A percentile compares a stretch with the other conserved stretches of the same genome.
Conservation (phyloP, 805 yeast species). For the Pichia manshurica region DNA sequence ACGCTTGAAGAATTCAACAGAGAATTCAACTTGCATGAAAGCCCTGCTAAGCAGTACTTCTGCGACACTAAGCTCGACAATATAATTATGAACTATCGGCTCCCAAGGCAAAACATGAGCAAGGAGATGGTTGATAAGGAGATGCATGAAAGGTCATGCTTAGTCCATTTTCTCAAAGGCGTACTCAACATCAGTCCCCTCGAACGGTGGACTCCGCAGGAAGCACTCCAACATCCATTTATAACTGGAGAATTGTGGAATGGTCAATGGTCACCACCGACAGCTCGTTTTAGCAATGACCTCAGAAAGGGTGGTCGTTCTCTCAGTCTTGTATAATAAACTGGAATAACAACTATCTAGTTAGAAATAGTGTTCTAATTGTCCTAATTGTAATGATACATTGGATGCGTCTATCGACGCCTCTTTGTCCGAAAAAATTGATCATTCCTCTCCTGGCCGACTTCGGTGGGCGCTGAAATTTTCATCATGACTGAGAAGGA, state of each 20-base stretch:
- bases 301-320: background rate
- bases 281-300: conserved; percentile 4
- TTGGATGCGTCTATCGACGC: too few relatives aligned
- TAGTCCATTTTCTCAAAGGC: conserved; percentile 74
- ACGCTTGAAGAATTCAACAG: conserved; percentile 42
- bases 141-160: conserved; percentile 59
- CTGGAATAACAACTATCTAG: too few relatives aligned
- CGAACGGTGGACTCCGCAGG: conserved; percentile 96
- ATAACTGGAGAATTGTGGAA: conserved; percentile 55
- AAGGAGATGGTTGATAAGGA: conserved; percentile 58
- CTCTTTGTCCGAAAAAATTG: too few relatives aligned
- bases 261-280: conserved; percentile 51
- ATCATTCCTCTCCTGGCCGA: background rate
- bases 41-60: conserved; percentile 82
- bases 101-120: conserved; percentile 55
- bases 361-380: too few relatives aligned
- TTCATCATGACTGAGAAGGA: background rate
- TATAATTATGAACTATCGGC: conserved; percentile 68
- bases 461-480: background rate
- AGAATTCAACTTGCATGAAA: conserved; percentile 55
- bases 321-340: conserved; percentile 1
- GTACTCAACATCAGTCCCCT: conserved; percentile 81
- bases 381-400: too few relatives aligned
- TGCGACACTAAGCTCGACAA: conserved; percentile 58
- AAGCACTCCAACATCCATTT: conserved; percentile 88